phyloP scores from a whole-genome alignment of 352 stramenopile genomes.

The Phytophthora uliginosa region DNA sequence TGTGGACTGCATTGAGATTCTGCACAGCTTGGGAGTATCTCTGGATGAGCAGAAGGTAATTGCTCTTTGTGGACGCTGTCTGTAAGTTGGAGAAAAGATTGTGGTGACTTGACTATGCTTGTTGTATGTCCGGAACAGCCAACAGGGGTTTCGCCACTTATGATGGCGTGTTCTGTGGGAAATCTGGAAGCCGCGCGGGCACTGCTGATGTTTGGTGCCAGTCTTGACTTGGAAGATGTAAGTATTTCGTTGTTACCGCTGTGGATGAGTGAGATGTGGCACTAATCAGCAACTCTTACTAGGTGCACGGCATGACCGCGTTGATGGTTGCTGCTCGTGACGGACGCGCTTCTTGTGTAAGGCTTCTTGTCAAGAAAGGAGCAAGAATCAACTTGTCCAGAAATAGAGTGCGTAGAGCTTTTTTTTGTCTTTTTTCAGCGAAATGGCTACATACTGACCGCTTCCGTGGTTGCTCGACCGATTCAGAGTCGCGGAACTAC shows the following conservation, averaged over 20 bases:
- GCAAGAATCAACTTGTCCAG: slow-evolving; percentile 85
- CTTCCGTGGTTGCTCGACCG: neutral
- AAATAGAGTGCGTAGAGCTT: slow-evolving; percentile 66
- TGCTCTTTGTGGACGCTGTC: neutral
- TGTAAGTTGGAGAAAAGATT: neutral
- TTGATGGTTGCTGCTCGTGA: slow-evolving; percentile 87
- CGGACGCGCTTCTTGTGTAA: slow-evolving; percentile 70
- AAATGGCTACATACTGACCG: slow-evolving; percentile 17
- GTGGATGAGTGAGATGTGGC: neutral
- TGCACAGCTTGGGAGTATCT: slow-evolving; percentile 84
- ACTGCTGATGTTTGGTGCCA: slow-evolving; percentile 88
- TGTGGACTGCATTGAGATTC: slow-evolving; percentile 86
- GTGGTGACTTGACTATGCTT: slow-evolving; percentile 17
- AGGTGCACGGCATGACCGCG: slow-evolving; percentile 87
- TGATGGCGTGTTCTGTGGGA: slow-evolving; percentile 89
- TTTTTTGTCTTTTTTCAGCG: neutral
- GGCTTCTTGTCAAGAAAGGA: slow-evolving; percentile 82
- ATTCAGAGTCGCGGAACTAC: slow-evolving; percentile 83
- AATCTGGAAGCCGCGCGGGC: slow-evolving; percentile 87
- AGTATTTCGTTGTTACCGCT: slow-evolving; percentile 5
- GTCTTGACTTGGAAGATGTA: slow-evolving; percentile 88
- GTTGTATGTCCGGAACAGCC: slow-evolving; percentile 48
- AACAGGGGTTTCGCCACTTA: slow-evolving; percentile 82
- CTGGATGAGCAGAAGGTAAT: slow-evolving; percentile 87
- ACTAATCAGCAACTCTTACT: slow-evolving; percentile 19